phyloP scores from a whole-genome alignment of 441 rosid genomes.

The Adansonia madagascariensis region DNA sequence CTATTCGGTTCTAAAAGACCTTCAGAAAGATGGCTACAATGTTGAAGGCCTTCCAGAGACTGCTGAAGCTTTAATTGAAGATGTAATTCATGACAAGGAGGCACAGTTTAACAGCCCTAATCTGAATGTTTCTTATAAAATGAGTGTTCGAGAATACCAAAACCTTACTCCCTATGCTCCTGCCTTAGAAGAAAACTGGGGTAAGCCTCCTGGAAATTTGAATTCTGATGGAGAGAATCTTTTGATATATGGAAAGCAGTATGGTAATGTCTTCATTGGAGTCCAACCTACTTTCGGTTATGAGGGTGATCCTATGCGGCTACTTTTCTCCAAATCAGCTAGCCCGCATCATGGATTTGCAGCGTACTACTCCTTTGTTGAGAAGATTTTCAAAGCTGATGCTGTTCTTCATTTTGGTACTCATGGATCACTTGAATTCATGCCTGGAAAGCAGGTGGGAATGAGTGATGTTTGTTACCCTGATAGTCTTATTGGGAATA shows the following conservation, averaged over 20 bases:
- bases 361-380: constrained; percentile 92
- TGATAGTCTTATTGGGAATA: constrained; percentile 95
- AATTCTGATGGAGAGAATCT: constrained; percentile 96
- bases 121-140: constrained; percentile 85
- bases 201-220: constrained; percentile 95
- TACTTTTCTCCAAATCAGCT: constrained; percentile 94
- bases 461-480: constrained; percentile 98
- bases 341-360: constrained; percentile 99
- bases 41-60: constrained; percentile 92
- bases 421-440: constrained; percentile 96
- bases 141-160: constrained; percentile 88
- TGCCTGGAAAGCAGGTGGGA: constrained; percentile 99
- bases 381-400: constrained; percentile 94
- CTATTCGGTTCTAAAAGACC: constrained; percentile 84
- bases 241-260: constrained; percentile 87
- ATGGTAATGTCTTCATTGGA: constrained; percentile 94
- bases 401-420: constrained; percentile 98
- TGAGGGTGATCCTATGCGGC: constrained; percentile 98
- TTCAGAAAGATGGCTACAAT: constrained; percentile 81
- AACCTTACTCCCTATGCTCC: constrained; percentile 80
- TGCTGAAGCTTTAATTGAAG: constrained; percentile 87
- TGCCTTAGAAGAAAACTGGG: constrained; percentile 97
- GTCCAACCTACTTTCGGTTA: constrained; percentile 99
- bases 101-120: constrained; percentile 98
- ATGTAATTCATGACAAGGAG: constrained; percentile 90